Evolutionary conservation across 192 early-diverging fungal genomes (phyloP), one percentile per base, ranked within the genome.

Genomic region (Obelidium mucronatum): DNA sequence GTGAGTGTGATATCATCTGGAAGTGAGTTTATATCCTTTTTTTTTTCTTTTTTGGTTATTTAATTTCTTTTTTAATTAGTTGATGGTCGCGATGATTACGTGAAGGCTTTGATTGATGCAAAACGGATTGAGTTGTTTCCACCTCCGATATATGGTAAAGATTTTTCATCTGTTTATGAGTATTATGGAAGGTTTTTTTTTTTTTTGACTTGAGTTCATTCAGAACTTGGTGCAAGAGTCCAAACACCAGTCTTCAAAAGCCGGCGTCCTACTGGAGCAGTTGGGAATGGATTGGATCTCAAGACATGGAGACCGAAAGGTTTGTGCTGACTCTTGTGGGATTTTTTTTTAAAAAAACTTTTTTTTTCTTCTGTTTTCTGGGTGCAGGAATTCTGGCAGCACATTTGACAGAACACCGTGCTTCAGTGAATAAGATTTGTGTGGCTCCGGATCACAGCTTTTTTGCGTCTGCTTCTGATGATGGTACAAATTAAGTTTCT

Each of bases 361-460:
- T 11, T 61, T 69, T 11, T 24, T 22, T 58, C 33, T 2, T 11
- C 19, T 26, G 52, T 75, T 79, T 82, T 90, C 22, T 91, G 11
- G 59, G 15, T 83, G 15, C 75, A 66, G 64, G 67, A 2, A 69
- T 69, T 17, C 48, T 97, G 39, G 89, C 96, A 17, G 93, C 93
- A 11, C 91, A 93, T 67, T 80, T 97, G 24, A 83, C 87, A 13
- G 96, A 98, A 67, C 97, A 98, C 79, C 87, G 85, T 36, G 86
- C 36, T 4, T 28, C 75, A n/a, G 73, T 88, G 22, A 88, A 88
- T 76, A 63, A 79, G 3, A 40, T 88, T 2, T 68, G 75, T 44
- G 78, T 88, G 35, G 26, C 82, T 17, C 84, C 86, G 2, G 86
- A 88, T 75, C 67, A 88, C 66, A 56, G 17, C 40, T 88, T 88